phyloP scores from a whole-genome alignment of 139 green algal species.

The Helicosporidium sp. region DNA sequence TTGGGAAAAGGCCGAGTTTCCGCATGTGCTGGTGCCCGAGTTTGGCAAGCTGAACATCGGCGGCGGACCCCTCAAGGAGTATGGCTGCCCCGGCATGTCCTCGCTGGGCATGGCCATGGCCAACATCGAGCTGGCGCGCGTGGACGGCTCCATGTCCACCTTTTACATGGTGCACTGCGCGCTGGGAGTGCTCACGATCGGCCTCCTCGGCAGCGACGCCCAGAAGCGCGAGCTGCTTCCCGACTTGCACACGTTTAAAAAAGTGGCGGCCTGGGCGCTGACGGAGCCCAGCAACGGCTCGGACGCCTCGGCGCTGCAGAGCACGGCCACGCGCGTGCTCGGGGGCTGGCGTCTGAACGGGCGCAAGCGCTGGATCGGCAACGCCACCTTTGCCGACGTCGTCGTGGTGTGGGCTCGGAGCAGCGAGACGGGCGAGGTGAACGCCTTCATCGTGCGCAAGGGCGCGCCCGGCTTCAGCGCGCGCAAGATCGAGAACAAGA shows the following conservation, averaged over 20 bases:
- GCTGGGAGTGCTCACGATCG: slow-evolving; percentile 59
- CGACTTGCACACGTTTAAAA: slow-evolving; percentile 35
- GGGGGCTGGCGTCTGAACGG: slow-evolving; percentile 76
- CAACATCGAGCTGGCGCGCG: slow-evolving; percentile 61
- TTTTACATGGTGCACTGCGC: slow-evolving; percentile 86
- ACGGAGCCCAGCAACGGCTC: slow-evolving; percentile 75
- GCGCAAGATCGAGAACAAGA: slow-evolving; percentile 87
- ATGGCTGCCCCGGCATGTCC: slow-evolving; percentile 50
- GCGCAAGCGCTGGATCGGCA: slow-evolving; percentile 89
- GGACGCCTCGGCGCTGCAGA: slow-evolving; percentile 56
- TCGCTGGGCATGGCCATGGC: slow-evolving; percentile 35
- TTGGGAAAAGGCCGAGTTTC: slow-evolving; percentile 82
- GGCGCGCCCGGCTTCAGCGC: slow-evolving; percentile 45
- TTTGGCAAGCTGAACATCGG: slow-evolving; percentile 41
- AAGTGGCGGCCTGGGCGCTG: slow-evolving; percentile 64
- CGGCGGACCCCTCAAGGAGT: slow-evolving; percentile 49
- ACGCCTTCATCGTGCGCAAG: slow-evolving; percentile 83
- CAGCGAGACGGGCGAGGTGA: slow-evolving; percentile 44
- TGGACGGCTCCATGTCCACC: slow-evolving; percentile 68
- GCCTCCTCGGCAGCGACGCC: slow-evolving; percentile 53
- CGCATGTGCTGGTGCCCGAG: slow-evolving; percentile 50
- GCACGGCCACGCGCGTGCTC: slow-evolving; percentile 36
- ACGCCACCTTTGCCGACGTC: slow-evolving; percentile 73
- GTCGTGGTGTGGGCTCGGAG: slow-evolving; percentile 65
- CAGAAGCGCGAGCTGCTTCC: slow-evolving; percentile 73